phyloP scores from a whole-genome alignment of 1,284 basidiomycete species.

The Boletus albobrunnescens region DNA sequence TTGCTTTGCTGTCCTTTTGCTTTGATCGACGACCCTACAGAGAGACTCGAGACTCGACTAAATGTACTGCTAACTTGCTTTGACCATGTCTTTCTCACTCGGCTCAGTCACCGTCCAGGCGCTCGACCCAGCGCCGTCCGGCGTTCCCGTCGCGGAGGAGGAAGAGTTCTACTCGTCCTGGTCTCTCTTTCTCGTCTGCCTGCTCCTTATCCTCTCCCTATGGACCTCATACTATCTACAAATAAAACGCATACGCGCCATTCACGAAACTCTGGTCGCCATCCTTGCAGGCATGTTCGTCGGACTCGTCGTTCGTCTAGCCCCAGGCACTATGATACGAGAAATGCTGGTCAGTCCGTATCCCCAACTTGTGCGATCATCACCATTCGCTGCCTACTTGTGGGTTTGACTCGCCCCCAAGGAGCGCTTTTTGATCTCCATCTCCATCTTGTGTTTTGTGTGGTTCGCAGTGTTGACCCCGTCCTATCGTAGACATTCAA shows the following conservation, averaged over 20 bases:
- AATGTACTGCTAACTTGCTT: too few relatives aligned
- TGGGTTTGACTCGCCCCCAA: too few relatives aligned
- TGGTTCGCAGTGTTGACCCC: too few relatives aligned
- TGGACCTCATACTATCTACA: conserved; percentile 98
- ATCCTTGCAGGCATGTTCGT: conserved; percentile 97
- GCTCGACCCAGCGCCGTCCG: conserved; percentile 20
- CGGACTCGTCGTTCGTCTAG: conserved; percentile 84
- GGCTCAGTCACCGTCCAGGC: conserved; percentile 21
- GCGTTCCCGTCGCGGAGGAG: conserved; percentile 54
- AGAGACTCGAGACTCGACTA: too few relatives aligned
- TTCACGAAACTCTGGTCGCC: conserved; percentile 96
- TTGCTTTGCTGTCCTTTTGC: too few relatives aligned
- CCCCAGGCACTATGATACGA: conserved; percentile 90
- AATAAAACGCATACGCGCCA: conserved; percentile 90
- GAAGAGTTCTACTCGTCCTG: conserved; percentile 92
- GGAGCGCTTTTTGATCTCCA: too few relatives aligned
- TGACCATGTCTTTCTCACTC: conserved; percentile 27
- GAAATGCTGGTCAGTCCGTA: conserved; percentile 88
- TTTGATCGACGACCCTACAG: too few relatives aligned
- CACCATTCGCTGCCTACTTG: too few relatives aligned
- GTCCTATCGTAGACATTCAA: conserved; percentile 73
- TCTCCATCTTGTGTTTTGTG: too few relatives aligned
- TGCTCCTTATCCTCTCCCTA: conserved; percentile 90
- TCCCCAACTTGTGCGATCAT: not conserved
- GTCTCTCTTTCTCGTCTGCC: conserved; percentile 92